A percentile compares a stretch with the other conserved stretches of the same genome.
Evolutionary conservation across 495 filamentous ascomycete species (phyloP).

Genomic region (Aspergillus ostianus): DNA sequence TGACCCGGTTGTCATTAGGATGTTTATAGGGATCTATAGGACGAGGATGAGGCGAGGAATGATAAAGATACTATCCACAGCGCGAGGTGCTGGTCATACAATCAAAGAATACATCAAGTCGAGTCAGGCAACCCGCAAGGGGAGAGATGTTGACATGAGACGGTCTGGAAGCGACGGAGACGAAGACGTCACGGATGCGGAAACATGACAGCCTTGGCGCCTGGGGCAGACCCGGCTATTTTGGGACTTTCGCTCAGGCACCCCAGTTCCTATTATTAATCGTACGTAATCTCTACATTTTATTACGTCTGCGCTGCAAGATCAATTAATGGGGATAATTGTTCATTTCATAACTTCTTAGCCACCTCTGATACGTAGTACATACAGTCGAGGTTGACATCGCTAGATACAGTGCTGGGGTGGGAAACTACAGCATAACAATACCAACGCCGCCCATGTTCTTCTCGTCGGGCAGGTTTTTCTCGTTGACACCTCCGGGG

Average conservation of each 20-base stretch:
- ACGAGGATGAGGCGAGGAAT: background rate
- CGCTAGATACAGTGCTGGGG: background rate
- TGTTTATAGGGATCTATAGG: background rate
- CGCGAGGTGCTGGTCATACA: background rate
- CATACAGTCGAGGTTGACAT: slow-evolving; percentile 5
- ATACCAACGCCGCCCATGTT: slow-evolving; percentile 84
- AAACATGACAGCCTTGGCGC: slow-evolving; percentile 16
- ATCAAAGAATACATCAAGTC: background rate
- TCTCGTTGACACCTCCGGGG: slow-evolving; percentile 75
- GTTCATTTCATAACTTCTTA: slow-evolving; percentile 3
- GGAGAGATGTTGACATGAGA: background rate
- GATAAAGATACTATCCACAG: background rate
- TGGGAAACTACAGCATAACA: slow-evolving; percentile 65
- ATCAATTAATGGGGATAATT: slow-evolving; percentile 1
- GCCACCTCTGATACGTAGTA: background rate
- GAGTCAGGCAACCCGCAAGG: background rate
- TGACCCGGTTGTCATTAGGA: background rate
- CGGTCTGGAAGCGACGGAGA: background rate
- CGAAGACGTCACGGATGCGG: slow-evolving; percentile 19
- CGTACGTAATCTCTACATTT: too few species aligned
- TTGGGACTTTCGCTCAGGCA: background rate
- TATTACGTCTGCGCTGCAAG: too few species aligned
- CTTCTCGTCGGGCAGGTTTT: slow-evolving; percentile 69
- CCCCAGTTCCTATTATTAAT: too few species aligned
- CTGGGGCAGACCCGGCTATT: slow-evolving; percentile 15